phyloP scores from a whole-genome alignment of 441 rosid species.

The Adansonia grandidieri region DNA sequence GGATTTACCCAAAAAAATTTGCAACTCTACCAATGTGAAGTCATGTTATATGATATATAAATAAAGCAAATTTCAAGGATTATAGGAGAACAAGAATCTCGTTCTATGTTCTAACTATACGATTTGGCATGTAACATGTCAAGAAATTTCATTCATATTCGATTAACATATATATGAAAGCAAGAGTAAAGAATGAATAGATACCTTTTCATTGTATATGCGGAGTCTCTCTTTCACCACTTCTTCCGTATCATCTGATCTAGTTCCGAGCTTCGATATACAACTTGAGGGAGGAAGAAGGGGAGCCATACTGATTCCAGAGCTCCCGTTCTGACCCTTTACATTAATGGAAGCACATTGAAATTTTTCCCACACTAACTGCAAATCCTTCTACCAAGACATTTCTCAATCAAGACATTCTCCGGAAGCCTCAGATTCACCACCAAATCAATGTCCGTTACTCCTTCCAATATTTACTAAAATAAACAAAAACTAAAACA shows the following conservation, averaged over 20 bases:
- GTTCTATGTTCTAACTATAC: background rate
- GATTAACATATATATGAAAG: background rate
- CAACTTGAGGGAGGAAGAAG: conserved; percentile 69
- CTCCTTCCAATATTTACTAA: conserved; percentile 61
- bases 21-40: background rate
- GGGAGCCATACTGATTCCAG: conserved; percentile 61
- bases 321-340: conserved; percentile 57
- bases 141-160: background rate
- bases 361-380: conserved; percentile 29
- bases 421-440: conserved; percentile 67
- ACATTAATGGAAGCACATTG: conserved; percentile 54
- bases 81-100: background rate
- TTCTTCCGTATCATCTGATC: conserved; percentile 66
- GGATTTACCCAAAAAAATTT: too few species aligned
- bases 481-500: background rate
- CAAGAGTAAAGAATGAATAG: background rate
- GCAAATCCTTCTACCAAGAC: conserved; percentile 70
- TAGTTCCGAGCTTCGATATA: conserved; percentile 61
- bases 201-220: conserved; percentile 60
- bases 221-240: conserved; percentile 67
- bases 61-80: background rate
- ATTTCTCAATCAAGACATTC: conserved; percentile 62
- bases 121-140: background rate
- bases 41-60: background rate
- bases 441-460: conserved; percentile 62